Percentiles rank a stretch among this genome's conserved stretches.
These are phyloP conservation scores for Yarrowia divulgata DNA, from an alignment of 805 yeast genomes.

Conservation along the genomic window DNA sequence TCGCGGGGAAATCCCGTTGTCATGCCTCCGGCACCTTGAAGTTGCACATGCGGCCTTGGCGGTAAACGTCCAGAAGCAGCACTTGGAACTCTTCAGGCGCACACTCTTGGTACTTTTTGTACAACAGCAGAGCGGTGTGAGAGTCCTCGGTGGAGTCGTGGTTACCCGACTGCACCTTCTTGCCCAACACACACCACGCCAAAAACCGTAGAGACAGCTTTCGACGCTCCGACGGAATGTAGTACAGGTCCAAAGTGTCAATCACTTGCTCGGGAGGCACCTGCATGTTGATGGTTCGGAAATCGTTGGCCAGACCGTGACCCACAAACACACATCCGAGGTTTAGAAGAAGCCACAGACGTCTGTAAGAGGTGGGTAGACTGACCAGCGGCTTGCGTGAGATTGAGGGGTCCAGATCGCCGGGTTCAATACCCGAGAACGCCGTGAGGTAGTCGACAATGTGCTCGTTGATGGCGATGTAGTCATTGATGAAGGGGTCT, in stretches of 20 bases:
- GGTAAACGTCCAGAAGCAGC: slow-evolving; percentile 70
- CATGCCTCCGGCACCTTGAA: slow-evolving; percentile 50
- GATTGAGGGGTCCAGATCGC: slow-evolving; percentile 76
- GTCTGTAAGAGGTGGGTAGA: slow-evolving; percentile 81
- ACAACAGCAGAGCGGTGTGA: slow-evolving; percentile 77
- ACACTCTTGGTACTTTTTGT: slow-evolving; percentile 73
- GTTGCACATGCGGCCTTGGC: slow-evolving; percentile 51
- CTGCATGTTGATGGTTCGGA: slow-evolving; percentile 88
- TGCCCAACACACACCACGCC: slow-evolving; percentile 77
- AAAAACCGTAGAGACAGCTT: slow-evolving; percentile 83
- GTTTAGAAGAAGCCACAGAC: slow-evolving; percentile 88
- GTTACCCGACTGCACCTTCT: slow-evolving; percentile 86
- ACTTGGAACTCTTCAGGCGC: slow-evolving; percentile 63
- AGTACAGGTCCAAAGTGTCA: slow-evolving; percentile 85
- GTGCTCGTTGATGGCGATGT: slow-evolving; percentile 69
- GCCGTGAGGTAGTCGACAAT: slow-evolving; percentile 88
- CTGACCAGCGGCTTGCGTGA: slow-evolving; percentile 77
- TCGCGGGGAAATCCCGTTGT: background rate
- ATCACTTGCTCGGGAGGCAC: slow-evolving; percentile 86
- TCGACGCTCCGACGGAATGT: slow-evolving; percentile 75
- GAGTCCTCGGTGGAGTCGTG: slow-evolving; percentile 99
- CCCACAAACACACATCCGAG: slow-evolving; percentile 93
- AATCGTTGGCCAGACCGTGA: slow-evolving; percentile 90
- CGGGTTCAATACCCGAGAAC: slow-evolving; percentile 92
- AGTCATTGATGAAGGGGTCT: slow-evolving; percentile 90